Evolutionary conservation across 148 eudicot genomes (phyloP), one percentile per base, ranked within the genome.

Genomic region (Spergularia bocconei): DNA sequence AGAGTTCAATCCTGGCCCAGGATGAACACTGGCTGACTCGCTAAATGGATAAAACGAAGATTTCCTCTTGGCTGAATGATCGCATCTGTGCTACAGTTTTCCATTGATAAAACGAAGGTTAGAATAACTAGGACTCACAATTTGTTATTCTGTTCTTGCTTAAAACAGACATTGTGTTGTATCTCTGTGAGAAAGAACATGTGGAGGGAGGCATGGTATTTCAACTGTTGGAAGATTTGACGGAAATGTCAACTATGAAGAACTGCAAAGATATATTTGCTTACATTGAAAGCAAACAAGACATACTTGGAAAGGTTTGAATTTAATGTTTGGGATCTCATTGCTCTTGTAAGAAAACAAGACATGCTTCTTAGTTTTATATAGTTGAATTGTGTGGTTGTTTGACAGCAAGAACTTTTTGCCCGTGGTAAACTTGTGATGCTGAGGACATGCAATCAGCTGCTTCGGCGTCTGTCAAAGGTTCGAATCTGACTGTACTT

Each of bases 211-310:
- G 99, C 70, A 95, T 92, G 98, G 91, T 95, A 80, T 95, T 95
- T 82, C 98, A 92, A 86, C 87, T 95, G 74, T 80, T 95, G 82
- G 99, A 95, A 84, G 98, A 95, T 85, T 79, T 95, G 83, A 95
- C 99, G 19, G 99, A 95, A 83, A 95, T 92, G 99, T 95, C 99
- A 70, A 95, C 99, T 67, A 93, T 95, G 98, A 89, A 87, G 82
- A 92, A 95, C 77, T 95, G 99, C 79, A 82, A 95, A 85, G 98
- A 95, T 76, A 80, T 95, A 63, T 95, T 95, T 82, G 91, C 96
- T 61, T 95, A 91, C 75, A 95, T 95, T 70, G 99, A 95, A 84
- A 88, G 99, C 83, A 95, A 95, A 83, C 99, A 95, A 86, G 99
- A 95, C 79, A 86, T 91, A 69, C 79, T 95, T 78, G 98, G 99